Conservation (phyloP, 2,329 filamentous ascomycete genomes). For the Geoglossum cookeanum region DNA sequence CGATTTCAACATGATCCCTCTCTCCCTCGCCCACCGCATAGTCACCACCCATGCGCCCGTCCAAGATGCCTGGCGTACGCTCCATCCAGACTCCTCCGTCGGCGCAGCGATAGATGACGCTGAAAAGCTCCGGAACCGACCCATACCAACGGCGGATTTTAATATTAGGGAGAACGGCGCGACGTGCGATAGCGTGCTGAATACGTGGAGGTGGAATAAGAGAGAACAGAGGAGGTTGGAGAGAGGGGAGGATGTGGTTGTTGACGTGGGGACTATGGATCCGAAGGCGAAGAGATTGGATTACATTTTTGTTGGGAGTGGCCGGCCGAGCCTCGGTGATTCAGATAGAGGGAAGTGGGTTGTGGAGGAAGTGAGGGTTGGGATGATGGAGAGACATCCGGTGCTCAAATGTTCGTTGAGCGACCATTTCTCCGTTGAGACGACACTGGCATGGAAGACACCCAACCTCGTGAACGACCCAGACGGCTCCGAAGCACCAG, state of each 20-base stretch:
- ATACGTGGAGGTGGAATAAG: constrained; percentile 85
- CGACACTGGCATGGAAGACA: constrained; percentile 35
- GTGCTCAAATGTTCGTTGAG: constrained; percentile 69
- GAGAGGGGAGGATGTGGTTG: constrained; percentile 40
- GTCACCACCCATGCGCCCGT: constrained; percentile 63
- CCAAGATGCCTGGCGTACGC: constrained; percentile 63
- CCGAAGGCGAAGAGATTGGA: constrained; percentile 71
- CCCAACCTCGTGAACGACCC: not conserved
- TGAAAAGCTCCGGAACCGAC: constrained; percentile 45
- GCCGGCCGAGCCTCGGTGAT: constrained; percentile 14
- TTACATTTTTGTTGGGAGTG: constrained; percentile 70
- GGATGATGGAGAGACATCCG: constrained; percentile 67
- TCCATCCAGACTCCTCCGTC: constrained; percentile 69
- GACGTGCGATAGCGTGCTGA: constrained; percentile 69
- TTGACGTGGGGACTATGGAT: constrained; percentile 49
- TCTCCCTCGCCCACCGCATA: constrained; percentile 65
- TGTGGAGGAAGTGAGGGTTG: constrained; percentile 50
- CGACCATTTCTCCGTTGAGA: constrained; percentile 85
- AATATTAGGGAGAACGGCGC: constrained; percentile 68
- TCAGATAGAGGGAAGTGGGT: constrained; percentile 36
- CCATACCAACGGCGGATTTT: constrained; percentile 55
- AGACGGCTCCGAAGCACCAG: not conserved
- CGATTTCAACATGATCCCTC: constrained; percentile 93
- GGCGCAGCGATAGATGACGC: constrained; percentile 49
- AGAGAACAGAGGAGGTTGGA: constrained; percentile 47